Evolutionary conservation across 257 asterid species (phyloP), one percentile per base, ranked within the genome.

Genomic region (Lavandula angustifolia): DNA sequence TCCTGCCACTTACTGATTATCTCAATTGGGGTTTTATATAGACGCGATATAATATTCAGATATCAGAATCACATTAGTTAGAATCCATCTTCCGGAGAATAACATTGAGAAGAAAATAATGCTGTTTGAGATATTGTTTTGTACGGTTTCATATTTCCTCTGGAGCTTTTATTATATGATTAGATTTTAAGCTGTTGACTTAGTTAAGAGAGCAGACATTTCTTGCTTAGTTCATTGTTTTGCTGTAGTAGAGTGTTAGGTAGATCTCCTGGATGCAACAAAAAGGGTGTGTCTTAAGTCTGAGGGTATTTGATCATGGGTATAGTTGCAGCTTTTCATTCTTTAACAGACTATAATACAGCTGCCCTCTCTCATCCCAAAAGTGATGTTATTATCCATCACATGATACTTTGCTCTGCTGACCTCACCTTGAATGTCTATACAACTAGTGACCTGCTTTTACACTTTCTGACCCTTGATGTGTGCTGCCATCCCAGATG

Each of bases 401-500:
- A 13, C 4, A 12, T 29, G 35, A 50, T 13, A 12, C 37, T 38
- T 55, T 27, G 16, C n/a, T 43, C 48, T 13, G 53, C 14, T 37
- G 27, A 18, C 6, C 13, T 38, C 33, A 3, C 40, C 35, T 60
- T 53, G 56, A 14, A 29, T 18, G 4, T 22, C 52, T 34, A 66
- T 34, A 14, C 35, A 54, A 16, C 41, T 14, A n/a, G 29, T 56
- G 13, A 55, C 33, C 54, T 31, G 46, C 43, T 50, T 68, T 13
- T 51, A 9, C 32, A 74, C 12, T 33, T 35, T 35, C 68, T 72
- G 70, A 79, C 72, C 54, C 68, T 63, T 61, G 17, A 5, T 6
- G 16, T 51, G 43, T 61, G 6, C 41, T 54, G 51, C 68, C 54
- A 44, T 60, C 62, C 48, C 83, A 87, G 92, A 67, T 69, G 78